Conservation (phyloP, 768 basidiomycete species). For the Rhizopogon vesiculosus region DNA sequence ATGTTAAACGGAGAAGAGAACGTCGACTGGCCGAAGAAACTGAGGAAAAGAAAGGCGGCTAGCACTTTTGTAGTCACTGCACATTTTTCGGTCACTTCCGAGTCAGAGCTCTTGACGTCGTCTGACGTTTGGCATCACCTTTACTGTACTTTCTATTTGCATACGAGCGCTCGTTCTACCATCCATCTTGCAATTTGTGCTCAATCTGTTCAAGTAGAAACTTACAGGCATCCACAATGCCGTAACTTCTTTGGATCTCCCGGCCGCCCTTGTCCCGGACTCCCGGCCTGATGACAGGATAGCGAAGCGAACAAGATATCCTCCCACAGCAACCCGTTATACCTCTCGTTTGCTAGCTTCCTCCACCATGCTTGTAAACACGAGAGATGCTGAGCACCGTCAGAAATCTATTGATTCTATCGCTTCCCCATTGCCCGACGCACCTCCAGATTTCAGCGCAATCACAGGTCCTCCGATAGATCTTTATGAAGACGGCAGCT, state of each 20-base stretch:
- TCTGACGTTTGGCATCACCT: background rate
- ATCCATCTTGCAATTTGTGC: too few relatives aligned
- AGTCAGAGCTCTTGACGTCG: background rate
- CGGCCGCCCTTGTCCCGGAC: too few relatives aligned
- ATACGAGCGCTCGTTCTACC: background rate
- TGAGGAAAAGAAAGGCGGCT: slow-evolving; percentile 2
- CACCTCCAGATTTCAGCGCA: background rate
- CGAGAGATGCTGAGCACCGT: background rate
- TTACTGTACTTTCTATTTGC: background rate
- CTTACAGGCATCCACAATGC: too few relatives aligned
- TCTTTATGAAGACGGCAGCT: slow-evolving; percentile 29
- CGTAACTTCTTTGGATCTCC: too few relatives aligned
- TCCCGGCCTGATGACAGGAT: too few relatives aligned
- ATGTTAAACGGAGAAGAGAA: slow-evolving; percentile 78
- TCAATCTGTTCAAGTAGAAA: too few relatives aligned
- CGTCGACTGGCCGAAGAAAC: slow-evolving; percentile 37
- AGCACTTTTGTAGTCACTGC: background rate
- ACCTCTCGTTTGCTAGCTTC: background rate
- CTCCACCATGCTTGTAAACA: background rate
- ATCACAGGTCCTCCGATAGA: slow-evolving; percentile 11
- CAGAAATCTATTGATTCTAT: background rate
- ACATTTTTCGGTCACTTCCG: background rate
- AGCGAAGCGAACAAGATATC: background rate
- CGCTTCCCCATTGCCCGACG: background rate
- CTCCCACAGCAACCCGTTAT: background rate